Conservation (phyloP, 768 basidiomycete genomes). For the Cyathus striatus region DNA sequence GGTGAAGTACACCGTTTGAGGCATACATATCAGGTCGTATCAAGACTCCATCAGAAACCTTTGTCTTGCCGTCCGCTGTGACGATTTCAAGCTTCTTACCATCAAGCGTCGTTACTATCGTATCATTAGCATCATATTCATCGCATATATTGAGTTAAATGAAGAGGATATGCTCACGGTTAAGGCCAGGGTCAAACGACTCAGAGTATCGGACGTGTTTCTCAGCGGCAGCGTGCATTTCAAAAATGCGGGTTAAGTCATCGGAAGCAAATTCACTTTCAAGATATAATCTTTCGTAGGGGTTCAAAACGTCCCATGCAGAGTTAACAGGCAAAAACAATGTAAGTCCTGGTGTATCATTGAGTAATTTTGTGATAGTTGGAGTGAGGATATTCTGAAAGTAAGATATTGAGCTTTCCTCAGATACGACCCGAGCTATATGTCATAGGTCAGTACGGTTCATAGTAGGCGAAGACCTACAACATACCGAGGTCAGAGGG, state of each 20-base stretch:
- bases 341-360: constrained; percentile 69
- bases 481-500: constrained; percentile 71
- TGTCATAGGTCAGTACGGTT: constrained; percentile 5
- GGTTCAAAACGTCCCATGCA: constrained; percentile 78
- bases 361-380: constrained; percentile 51
- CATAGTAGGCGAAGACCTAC: constrained; percentile 2
- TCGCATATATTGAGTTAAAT: neutral
- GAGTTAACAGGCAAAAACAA: constrained; percentile 83
- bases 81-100: constrained; percentile 62
- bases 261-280: constrained; percentile 83
- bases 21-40: constrained; percentile 84
- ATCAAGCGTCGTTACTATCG: constrained; percentile 65
- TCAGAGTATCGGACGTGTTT: constrained; percentile 64
- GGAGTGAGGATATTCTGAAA: constrained; percentile 68
- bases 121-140: constrained; percentile 6
- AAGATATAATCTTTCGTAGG: constrained; percentile 79
- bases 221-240: constrained; percentile 67
- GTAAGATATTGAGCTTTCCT: constrained; percentile 62
- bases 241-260: constrained; percentile 73
- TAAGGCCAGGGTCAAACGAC: constrained; percentile 44
- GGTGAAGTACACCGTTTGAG: constrained; percentile 91
- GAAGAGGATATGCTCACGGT: constrained; percentile 38
- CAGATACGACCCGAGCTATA: constrained; percentile 55
- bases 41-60: constrained; percentile 54
- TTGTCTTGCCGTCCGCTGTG: constrained; percentile 48